Evolutionary conservation across 164 flowering plant genomes (phyloP), one percentile per base, ranked within the genome.

Genomic region (Euptelea pleiosperma): DNA sequence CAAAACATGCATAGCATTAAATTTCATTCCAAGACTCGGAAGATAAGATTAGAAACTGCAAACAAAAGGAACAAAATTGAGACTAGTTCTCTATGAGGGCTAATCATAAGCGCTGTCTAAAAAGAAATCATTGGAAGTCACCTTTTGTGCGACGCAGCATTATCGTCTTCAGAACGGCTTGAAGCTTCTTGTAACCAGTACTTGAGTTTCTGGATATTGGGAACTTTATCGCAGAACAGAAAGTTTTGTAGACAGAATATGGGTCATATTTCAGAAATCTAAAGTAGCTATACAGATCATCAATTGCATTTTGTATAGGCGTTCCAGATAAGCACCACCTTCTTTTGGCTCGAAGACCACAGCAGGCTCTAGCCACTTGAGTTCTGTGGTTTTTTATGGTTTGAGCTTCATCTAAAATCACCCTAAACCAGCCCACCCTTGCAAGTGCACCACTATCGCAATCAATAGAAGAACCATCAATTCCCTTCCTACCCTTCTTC

Each of bases 251-350:
- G 24, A 48, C 68, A 53, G 79, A 73, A 73, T 88, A 94, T 6
- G 96, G 95, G 16, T 87, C 95, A 73, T 85, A 85, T 69, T 61
- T 85, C 70, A 94, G 73, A 73, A 94, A 94, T 72, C 96, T 84
- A 77, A 94, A 94, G 81, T 94, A 94, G 76, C 99, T 94, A 74
- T 76, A 94, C 57, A 94, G 63, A 67, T 94, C 99, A 82, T 91
- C 97, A 68, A 94, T 75, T 50, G 95, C 52, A 78, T 94, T 94
- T 49, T 91, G 99, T 69, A 94, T 87, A 14, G 99, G 99, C 21
- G 99, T 94, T 71, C 99, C 99, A 58, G 97, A 91, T 65, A 94
- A 77, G 70, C 99, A 94, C 99, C 99, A 94, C 70, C 99, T 82
- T 67, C 80, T 77, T 69, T 89, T 94, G 52, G 99, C 97, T 64